These are phyloP conservation scores for Chloris gayana DNA, from an alignment of 176 grass and related monocot species.

Conservation along the genomic window DNA sequence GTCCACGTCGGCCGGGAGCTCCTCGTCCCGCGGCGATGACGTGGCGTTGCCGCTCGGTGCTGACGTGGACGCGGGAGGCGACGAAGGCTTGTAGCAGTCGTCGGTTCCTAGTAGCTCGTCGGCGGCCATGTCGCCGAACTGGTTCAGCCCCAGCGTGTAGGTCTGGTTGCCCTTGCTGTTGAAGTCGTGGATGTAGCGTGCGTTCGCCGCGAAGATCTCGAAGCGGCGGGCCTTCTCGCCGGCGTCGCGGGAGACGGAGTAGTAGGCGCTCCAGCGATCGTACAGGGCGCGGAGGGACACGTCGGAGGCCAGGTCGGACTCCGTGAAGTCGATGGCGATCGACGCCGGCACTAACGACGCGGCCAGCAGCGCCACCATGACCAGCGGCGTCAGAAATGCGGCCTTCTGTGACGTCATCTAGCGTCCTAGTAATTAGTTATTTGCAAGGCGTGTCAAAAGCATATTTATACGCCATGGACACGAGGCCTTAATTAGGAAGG, in stretches of 20 bases:
- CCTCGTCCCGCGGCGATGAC: no score
- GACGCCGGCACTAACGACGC: background rate
- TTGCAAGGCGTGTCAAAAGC: no score
- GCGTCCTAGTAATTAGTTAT: no score
- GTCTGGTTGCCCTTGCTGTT: slow-evolving; percentile 32
- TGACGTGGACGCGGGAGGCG: no score
- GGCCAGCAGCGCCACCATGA: no score
- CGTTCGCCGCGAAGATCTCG: slow-evolving; percentile 57
- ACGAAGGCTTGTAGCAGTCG: background rate
- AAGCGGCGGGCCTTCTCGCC: slow-evolving; percentile 46
- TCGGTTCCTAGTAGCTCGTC: slow-evolving; percentile 40
- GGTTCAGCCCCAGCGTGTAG: slow-evolving; percentile 56
- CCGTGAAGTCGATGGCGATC: slow-evolving; percentile 39
- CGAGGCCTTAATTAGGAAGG: no score
- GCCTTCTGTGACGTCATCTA: no score
- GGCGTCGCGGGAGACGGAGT: slow-evolving; percentile 19
- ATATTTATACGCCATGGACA: no score
- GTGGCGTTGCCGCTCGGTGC: no score
- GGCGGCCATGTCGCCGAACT: slow-evolving; percentile 54
- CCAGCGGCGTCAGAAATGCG: no score
- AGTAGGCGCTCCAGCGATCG: slow-evolving; percentile 47
- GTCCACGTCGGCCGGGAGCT: background rate
- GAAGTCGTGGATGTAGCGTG: slow-evolving; percentile 37
- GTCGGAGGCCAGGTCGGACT: slow-evolving; percentile 47
- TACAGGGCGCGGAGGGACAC: slow-evolving; percentile 45